Evolutionary conservation across 345 rosid species (phyloP).

Genomic region (Eucalyptus polybractea): DNA sequence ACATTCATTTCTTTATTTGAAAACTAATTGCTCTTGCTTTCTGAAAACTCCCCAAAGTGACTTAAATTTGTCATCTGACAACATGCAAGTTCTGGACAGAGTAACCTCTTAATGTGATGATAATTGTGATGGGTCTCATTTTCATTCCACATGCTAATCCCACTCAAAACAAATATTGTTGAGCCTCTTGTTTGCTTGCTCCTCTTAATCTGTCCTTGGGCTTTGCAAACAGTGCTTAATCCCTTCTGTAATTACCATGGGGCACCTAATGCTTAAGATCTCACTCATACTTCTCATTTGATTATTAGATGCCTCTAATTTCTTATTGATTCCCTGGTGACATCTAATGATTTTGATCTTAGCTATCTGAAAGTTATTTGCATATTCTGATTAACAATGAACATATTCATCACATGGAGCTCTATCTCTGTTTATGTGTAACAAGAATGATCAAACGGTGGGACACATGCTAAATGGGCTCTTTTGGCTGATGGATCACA

Average conservation of each 20-base stretch:
- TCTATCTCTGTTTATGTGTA: neutral
- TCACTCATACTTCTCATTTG: neutral
- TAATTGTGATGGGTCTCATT: neutral
- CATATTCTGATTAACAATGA: neutral
- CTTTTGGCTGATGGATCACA: neutral
- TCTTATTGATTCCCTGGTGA: neutral
- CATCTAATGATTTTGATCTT: neutral
- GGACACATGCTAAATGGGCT: neutral
- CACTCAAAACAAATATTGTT: neutral
- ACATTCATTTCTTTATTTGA: neutral
- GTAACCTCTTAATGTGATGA: neutral
- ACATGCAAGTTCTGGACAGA: neutral
- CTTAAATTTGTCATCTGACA: neutral
- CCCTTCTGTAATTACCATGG: neutral
- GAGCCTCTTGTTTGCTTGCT: neutral
- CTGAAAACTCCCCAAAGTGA: neutral
- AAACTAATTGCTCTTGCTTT: neutral
- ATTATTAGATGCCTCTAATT: neutral
- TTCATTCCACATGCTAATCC: neutral
- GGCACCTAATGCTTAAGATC: neutral
- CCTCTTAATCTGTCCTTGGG: neutral
- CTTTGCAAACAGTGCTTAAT: neutral
- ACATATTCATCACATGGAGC: neutral
- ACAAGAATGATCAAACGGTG: neutral
- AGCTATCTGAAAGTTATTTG: neutral